Evolutionary conservation across 495 filamentous ascomycete species (phyloP).

Genomic region (Tuber magnatum): DNA sequence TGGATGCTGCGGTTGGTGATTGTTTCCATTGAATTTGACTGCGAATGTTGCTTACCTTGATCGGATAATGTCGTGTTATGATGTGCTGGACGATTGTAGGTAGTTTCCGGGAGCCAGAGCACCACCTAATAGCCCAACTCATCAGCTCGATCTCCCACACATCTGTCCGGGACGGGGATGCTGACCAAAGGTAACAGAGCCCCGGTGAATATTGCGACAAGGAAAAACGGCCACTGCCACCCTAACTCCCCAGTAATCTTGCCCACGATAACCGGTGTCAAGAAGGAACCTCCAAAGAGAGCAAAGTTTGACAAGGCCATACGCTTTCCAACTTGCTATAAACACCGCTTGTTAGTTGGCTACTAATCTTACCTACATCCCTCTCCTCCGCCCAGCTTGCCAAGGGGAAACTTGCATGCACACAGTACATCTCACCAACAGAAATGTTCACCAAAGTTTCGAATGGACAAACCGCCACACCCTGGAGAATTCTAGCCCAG

Average conservation of each 20-base stretch:
- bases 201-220: constrained; percentile 64
- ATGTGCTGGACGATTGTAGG: constrained; percentile 53
- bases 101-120: constrained; percentile 80
- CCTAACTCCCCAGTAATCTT: constrained; percentile 69
- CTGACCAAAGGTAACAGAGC: constrained; percentile 55
- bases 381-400: constrained; percentile 1
- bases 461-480: constrained; percentile 66
- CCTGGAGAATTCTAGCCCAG: constrained; percentile 70
- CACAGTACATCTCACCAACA: constrained; percentile 64
- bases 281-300: constrained; percentile 84
- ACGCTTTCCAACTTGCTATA: constrained; percentile 67
- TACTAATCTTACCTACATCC: constrained; percentile 1
- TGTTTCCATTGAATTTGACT: neutral
- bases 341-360: constrained; percentile 11
- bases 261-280: constrained; percentile 81
- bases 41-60: neutral
- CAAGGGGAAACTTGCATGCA: constrained; percentile 54
- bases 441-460: constrained; percentile 70
- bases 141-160: neutral
- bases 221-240: constrained; percentile 74
- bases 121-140: constrained; percentile 43
- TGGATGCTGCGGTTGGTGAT: neutral
- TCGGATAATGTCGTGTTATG: constrained; percentile 4
- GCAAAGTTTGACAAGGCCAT: constrained; percentile 89
- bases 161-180: neutral